Evolutionary conservation across 768 basidiomycete species (phyloP).

Genomic region (Lentinula sp.): DNA sequence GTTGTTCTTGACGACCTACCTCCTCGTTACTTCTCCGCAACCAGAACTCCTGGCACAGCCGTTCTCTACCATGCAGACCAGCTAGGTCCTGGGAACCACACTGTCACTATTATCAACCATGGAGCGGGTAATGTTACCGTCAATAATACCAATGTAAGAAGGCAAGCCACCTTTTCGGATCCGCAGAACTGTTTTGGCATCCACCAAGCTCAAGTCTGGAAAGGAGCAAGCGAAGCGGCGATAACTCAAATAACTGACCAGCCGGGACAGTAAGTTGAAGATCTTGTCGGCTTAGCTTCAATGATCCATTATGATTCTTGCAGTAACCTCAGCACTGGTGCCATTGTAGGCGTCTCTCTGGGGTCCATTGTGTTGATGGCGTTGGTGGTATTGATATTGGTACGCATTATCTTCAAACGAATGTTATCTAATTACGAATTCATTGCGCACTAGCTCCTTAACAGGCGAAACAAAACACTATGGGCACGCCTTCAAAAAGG

Average conservation of each 20-base stretch:
- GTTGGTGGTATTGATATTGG: conserved; percentile 13
- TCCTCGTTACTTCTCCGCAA: conserved; percentile 13
- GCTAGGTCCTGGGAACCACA: conserved; percentile 20
- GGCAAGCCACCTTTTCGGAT: not conserved
- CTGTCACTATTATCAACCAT: conserved; percentile 24
- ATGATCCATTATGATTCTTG: no score
- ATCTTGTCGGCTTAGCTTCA: no score
- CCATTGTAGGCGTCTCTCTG: conserved; percentile 11
- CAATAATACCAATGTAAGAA: not conserved
- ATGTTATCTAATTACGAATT: not conserved
- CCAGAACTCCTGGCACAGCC: conserved; percentile 7
- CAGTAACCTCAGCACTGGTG: conserved; percentile 5
- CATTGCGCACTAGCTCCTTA: conserved; percentile 11
- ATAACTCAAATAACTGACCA: not conserved
- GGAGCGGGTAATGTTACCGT: conserved; percentile 5
- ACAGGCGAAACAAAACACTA: conserved; percentile 18
- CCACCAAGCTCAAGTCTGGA: conserved; percentile 23
- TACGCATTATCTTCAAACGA: conserved; percentile 3
- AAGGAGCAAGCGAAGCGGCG: not conserved
- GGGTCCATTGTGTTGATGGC: conserved; percentile 10
- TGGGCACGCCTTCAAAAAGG: conserved; percentile 19
- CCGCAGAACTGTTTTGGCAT: conserved; percentile 16
- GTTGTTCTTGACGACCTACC: conserved; percentile 18
- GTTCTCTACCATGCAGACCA: conserved; percentile 17
- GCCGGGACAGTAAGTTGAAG: not conserved